Evolutionary conservation across 192 early-diverging fungal genomes (phyloP).

Genomic region (Funneliformis mosseae): DNA sequence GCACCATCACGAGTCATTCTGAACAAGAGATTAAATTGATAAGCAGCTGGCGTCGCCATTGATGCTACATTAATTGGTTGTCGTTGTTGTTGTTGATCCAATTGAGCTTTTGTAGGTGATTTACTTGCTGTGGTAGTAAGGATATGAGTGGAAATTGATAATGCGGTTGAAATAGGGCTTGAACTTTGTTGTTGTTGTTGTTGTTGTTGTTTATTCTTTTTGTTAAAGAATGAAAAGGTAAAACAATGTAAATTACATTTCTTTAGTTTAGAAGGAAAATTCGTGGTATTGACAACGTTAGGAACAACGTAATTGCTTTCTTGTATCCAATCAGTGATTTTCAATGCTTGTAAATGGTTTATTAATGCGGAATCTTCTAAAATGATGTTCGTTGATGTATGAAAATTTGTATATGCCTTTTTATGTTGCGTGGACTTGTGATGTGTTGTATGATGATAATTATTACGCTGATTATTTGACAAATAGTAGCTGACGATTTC

Average conservation of each 20-base stretch:
- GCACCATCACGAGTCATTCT: conserved; percentile 13
- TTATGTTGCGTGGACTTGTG: background rate
- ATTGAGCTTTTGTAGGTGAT: background rate
- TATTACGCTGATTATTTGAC: background rate
- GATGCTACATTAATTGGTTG: background rate
- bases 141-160: background rate
- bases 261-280: background rate
- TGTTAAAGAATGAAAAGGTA: background rate
- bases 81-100: background rate
- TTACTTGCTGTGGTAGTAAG: background rate
- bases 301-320: background rate
- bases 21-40: conserved; percentile 12
- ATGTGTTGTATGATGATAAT: background rate
- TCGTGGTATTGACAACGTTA: background rate
- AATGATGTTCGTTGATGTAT: background rate
- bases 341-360: background rate
- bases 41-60: background rate
- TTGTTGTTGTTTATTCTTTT: background rate
- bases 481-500: background rate
- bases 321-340: conserved; percentile 20
- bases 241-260: background rate
- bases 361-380: conserved; percentile 13
- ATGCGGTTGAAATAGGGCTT: background rate
- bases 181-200: background rate
- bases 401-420: background rate